Conservation (phyloP, 116 monocot species). For the Thalassia testudinum region DNA sequence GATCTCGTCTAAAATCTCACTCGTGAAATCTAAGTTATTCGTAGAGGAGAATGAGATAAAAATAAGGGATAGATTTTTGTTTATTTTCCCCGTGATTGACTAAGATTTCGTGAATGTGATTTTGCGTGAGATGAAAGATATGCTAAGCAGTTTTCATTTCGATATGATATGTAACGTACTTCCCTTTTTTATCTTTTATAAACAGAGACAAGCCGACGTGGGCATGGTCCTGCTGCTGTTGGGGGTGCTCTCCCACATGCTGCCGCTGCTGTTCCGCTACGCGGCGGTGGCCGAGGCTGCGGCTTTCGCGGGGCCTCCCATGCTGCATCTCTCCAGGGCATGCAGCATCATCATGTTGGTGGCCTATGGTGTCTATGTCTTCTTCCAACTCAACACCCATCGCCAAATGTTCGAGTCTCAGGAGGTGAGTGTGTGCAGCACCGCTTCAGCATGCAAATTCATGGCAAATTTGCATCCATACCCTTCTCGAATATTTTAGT, state of each 20-base stretch:
- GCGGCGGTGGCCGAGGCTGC: not conserved
- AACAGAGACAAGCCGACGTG: conserved; percentile 34
- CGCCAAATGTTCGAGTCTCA: conserved; percentile 16
- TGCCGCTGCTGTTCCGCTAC: conserved; percentile 1
- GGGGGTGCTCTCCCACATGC: conserved; percentile 26
- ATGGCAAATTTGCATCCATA: not conserved
- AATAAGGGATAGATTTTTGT: too few species aligned
- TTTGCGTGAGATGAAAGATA: too few species aligned
- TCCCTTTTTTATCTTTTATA: too few species aligned
- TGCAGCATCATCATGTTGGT: conserved; percentile 46
- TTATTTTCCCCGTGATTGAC: too few species aligned
- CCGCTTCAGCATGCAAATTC: too few species aligned
- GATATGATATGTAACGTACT: too few species aligned
- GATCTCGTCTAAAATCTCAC: too few species aligned
- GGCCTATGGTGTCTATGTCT: conserved; percentile 32
- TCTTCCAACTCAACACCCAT: conserved; percentile 63
- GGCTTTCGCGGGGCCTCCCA: not conserved
- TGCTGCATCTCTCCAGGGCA: conserved; percentile 25
- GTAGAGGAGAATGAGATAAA: too few species aligned
- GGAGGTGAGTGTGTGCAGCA: too few species aligned
- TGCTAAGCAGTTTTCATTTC: too few species aligned
- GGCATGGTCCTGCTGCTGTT: conserved; percentile 38
- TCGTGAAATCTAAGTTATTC: too few species aligned
- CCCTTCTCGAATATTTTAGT: not conserved
- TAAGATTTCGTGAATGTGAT: too few species aligned